Evolutionary conservation across 2,329 filamentous ascomycete species (phyloP).

Genomic region (Fusarium xyrophilum): DNA sequence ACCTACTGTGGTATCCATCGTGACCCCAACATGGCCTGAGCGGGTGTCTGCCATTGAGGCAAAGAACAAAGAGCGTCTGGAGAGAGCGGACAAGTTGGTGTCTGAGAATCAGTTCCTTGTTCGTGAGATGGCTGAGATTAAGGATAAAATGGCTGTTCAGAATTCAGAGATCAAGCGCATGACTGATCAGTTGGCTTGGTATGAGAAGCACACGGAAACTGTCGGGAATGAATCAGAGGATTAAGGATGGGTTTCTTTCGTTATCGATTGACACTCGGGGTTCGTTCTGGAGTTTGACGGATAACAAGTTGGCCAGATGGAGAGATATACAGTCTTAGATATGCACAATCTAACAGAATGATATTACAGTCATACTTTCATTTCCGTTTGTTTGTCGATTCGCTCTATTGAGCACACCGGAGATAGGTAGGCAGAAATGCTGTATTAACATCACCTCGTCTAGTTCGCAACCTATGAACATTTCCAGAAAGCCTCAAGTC

Average conservation of each 20-base stretch:
- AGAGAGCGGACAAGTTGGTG: slow-evolving; percentile 29
- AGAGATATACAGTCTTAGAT: background rate
- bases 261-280: background rate
- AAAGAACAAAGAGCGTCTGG: slow-evolving; percentile 35
- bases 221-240: background rate
- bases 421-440: background rate
- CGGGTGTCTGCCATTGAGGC: slow-evolving; percentile 45
- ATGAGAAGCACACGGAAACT: slow-evolving; percentile 17
- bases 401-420: too few species aligned
- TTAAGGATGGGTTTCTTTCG: background rate
- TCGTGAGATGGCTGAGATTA: slow-evolving; percentile 35
- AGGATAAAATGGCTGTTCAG: slow-evolving; percentile 27
- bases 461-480: background rate
- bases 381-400: background rate
- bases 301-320: background rate
- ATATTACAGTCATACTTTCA: background rate
- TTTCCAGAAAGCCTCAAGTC: background rate
- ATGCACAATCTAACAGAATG: too few species aligned
- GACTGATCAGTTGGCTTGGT: slow-evolving; percentile 27
- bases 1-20: slow-evolving; percentile 49
- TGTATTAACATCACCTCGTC: background rate
- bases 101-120: slow-evolving; percentile 25
- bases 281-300: background rate
- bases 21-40: slow-evolving; percentile 43
- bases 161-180: slow-evolving; percentile 31